Conservation (phyloP, 1,139 yeast species). For the Scheffersomyces titani region DNA sequence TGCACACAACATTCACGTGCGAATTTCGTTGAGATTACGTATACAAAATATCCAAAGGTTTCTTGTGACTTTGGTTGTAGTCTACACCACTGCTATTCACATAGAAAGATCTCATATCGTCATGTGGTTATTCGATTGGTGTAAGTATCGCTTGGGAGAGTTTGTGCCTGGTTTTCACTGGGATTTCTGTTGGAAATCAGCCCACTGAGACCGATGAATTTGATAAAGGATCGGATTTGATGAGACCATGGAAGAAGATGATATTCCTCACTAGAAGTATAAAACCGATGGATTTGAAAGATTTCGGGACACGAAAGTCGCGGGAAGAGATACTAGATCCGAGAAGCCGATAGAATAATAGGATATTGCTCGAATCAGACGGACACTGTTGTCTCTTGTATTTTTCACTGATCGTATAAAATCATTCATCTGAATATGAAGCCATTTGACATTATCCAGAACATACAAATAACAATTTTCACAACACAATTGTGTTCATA, state of each 20-base stretch:
- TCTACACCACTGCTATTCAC: neutral
- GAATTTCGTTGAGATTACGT: neutral
- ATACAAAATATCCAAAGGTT: neutral
- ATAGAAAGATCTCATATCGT: neutral
- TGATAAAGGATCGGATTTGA: neutral
- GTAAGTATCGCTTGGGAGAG: constrained; percentile 26
- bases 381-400: neutral
- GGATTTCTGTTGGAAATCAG: neutral
- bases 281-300: neutral
- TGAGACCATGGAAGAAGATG: neutral
- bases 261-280: neutral
- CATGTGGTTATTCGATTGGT: constrained; percentile 49
- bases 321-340: neutral
- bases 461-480: neutral
- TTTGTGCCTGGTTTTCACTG: constrained; percentile 2
- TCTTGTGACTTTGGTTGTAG: neutral
- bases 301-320: neutral
- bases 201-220: neutral
- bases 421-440: neutral
- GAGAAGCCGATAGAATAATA: neutral
- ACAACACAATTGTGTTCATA: neutral
- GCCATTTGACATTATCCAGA: too few species aligned
- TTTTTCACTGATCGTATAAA: too few species aligned
- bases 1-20: neutral
- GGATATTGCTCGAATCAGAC: neutral